Base-by-base conservation (phyloP, 805 yeast genomes). In the Alloascoidea africana region DNA sequence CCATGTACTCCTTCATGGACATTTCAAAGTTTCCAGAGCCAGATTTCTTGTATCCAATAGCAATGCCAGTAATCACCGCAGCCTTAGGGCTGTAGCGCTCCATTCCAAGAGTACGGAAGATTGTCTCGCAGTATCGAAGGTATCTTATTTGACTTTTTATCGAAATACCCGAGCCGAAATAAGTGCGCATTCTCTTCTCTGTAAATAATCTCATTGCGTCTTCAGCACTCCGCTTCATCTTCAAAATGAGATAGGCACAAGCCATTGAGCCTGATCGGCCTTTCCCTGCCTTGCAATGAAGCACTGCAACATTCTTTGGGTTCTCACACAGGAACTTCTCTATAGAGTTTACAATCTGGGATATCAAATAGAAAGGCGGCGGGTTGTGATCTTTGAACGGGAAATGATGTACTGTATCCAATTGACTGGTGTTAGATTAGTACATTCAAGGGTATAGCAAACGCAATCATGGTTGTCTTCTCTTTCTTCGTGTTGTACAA, bases 221-320 rank as follows among this genome's bases (percentile, higher is more conserved):
- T 2, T 58, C 54, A 11, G 66, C 58, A 0, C 63, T 42, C 38
- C 62, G 39, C 2, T 56, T 56, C 23, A 53, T 52, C 37, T 55
- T 51, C 37, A 62, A 63, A 70, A 86, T 76, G 43, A 87, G 53
- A 49, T 73, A 80, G 0, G 86, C 83, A 42, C 82, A 72, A 4
- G 70, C 69, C 1, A 84, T 56, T 1, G 86, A 66, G 0, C 97
- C 96, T 0, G 94, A 77, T 17, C 97, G 61, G 0, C 97, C 97
- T 55, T 85, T 86, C 0, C 97, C 97, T 44, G 83, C 82, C 49
- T 80, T 76, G 52, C 97, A 89, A 52, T 89, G 96, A 4, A 89
- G 54, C 0, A 82, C 65, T 0, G 82, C 86, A 2, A 79, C 74
- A 39, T 68, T 64, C 0, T 55, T 41, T 0, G 56, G 46, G 15